Base-by-base conservation (phyloP, 176 grass and related monocot species). In the Lolium rigidum region DNA sequence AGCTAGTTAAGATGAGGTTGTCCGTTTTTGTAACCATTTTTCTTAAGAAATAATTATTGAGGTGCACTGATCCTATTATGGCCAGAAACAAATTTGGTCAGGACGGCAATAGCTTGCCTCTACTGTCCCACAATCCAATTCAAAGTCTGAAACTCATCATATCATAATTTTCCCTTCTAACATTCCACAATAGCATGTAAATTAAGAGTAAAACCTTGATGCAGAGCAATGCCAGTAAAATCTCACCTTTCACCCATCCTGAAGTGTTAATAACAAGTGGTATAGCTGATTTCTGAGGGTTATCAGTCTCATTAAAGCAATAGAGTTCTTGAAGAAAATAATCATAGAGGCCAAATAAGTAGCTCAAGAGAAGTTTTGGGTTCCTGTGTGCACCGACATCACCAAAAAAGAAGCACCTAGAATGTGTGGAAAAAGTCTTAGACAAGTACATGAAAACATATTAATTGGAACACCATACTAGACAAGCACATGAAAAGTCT, bases 191-290 rank as follows among this genome's bases (percentile, higher is more conserved):
- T 35, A 37, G 26, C 25, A 16, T 55, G 16, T 76, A 4, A 76
- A 76, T 12, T 41, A 74, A 5, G 16, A 84, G 22, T 11, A 80
- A 18, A 79, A 62, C 20, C 6, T 47, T 5, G 39, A 84, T 69
- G 18, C 15, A 83, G 31, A 38, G 48, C 66, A 78, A 20, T 51
- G 50, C 2, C 31, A 90, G 80, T 61, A 8, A 70, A 85, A 25
- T 2, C 9, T 57, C 85, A 97, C 94, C 94, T 94, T 94, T 97
- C 75, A 94, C 87, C 94, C 88, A 97, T 76, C 94, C 94, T 72
- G 94, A 97, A 73, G 94, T 94, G 66, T 97, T 97, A 78, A 97
- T 81, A 85, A 97, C 90, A 73, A 94, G 80, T 10, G 90, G 92
- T 35, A 89, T 85, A 64, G 72, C 68, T 82, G 85, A 79, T 80